Conservation (phyloP, 2,329 filamentous ascomycete species). For the Lasiodiplodia gonubiensis region DNA sequence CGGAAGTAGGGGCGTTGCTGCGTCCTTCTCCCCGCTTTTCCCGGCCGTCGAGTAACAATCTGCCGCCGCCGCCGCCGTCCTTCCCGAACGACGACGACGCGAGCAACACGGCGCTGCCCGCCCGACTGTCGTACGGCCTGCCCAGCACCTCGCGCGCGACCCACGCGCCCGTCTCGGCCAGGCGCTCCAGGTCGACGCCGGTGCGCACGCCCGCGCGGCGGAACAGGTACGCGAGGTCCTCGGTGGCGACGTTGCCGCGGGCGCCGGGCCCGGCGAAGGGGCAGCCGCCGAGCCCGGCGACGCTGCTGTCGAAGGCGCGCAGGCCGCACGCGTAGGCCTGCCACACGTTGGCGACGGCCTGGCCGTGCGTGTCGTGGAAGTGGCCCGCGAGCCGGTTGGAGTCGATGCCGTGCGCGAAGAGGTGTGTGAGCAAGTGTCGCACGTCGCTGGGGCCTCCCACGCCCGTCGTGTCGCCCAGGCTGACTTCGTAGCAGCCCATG, state of each 20-base stretch:
- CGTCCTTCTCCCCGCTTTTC: too few species aligned
- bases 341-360: conserved; percentile 37
- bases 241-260: conserved; percentile 38
- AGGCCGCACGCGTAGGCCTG: conserved; percentile 36
- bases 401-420: conserved; percentile 36
- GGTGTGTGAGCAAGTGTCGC: conserved; percentile 40
- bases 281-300: conserved; percentile 39
- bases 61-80: too few species aligned
- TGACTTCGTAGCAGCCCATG: conserved; percentile 39
- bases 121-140: conserved; percentile 35
- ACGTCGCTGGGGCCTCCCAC: conserved; percentile 37
- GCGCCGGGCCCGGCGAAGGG: conserved; percentile 37
- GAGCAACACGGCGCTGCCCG: conserved; percentile 28
- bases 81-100: not conserved
- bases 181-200: conserved; percentile 34
- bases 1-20: not conserved
- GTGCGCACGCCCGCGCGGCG: conserved; percentile 35
- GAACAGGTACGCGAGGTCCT: conserved; percentile 38
- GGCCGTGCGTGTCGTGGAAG: conserved; percentile 41
- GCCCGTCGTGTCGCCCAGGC: conserved; percentile 38
- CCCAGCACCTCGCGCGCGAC: conserved; percentile 33
- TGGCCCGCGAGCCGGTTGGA: conserved; percentile 36
- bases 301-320: conserved; percentile 37
- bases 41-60: too few species aligned
- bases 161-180: conserved; percentile 36